These are phyloP conservation scores for Elaeis guineensis DNA, from an alignment of 176 grass and related monocot genomes.

Conservation along the genomic window DNA sequence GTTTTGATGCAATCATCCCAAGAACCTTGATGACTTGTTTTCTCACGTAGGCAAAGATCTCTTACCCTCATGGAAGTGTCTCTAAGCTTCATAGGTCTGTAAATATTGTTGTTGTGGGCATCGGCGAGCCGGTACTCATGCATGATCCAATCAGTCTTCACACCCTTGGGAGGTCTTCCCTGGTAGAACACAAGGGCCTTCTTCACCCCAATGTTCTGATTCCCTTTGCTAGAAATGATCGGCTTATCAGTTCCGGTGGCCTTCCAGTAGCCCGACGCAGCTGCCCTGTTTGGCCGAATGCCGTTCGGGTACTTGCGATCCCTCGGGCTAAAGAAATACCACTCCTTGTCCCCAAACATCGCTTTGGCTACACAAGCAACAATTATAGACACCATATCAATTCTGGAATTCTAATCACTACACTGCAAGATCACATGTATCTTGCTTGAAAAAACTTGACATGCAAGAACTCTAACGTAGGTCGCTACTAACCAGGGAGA, in stretches of 20 bases:
- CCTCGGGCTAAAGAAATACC: constrained; percentile 67
- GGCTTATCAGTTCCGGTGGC: constrained; percentile 65
- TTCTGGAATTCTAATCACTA: too few relatives aligned
- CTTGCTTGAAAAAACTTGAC: too few relatives aligned
- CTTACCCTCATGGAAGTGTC: constrained; percentile 55
- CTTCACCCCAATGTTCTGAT: constrained; percentile 38
- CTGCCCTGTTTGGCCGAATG: constrained; percentile 47
- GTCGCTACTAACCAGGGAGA: constrained; percentile 40
- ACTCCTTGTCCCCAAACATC: constrained; percentile 50
- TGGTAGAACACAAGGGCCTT: constrained; percentile 75
- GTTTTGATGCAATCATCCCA: too few relatives aligned
- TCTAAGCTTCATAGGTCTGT: constrained; percentile 12
- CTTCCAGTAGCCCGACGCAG: constrained; percentile 54
- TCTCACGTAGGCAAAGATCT: too few relatives aligned
- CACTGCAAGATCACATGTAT: too few relatives aligned
- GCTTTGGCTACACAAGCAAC: constrained; percentile 16
- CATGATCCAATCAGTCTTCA: constrained; percentile 89
- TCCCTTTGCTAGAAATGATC: constrained; percentile 6
- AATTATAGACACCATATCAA: neutral
- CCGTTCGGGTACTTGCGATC: constrained; percentile 71
- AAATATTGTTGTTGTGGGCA: neutral
- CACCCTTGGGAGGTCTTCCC: constrained; percentile 54
- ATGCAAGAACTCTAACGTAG: neutral
- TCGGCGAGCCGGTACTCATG: constrained; percentile 58
- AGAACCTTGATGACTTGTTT: too few relatives aligned